A percentile compares a stretch with the other conserved stretches of the same genome.
Evolutionary conservation across 2,329 filamentous ascomycete species (phyloP).

Genomic region (Alternaria infectoria): DNA sequence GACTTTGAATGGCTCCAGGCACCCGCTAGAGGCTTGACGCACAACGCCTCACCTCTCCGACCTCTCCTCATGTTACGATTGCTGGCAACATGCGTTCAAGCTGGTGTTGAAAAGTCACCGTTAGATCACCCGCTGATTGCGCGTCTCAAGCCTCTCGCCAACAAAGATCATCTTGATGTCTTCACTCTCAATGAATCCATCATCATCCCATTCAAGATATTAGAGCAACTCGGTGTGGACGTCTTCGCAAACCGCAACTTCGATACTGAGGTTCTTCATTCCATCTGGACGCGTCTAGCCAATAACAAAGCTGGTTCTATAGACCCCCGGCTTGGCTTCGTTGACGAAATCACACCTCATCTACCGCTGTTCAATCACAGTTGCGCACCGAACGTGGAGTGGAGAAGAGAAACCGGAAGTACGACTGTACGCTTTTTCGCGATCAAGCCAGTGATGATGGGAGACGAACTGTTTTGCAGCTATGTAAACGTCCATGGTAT

Average conservation of each 20-base stretch:
- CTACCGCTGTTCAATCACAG: constrained; percentile 45
- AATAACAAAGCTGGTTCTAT: constrained; percentile 43
- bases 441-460: not conserved
- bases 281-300: constrained; percentile 39
- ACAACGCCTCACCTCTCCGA: constrained; percentile 27
- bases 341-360: constrained; percentile 35
- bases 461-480: constrained; percentile 21
- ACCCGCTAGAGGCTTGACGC: constrained; percentile 14
- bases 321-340: constrained; percentile 27
- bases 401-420: constrained; percentile 13
- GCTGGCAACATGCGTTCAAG: constrained; percentile 32
- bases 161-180: constrained; percentile 31
- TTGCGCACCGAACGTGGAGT: constrained; percentile 38
- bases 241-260: constrained; percentile 21
- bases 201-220: constrained; percentile 31
- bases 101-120: constrained; percentile 24
- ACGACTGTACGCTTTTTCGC: constrained; percentile 19
- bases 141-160: constrained; percentile 37
- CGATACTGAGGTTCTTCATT: constrained; percentile 41
- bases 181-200: constrained; percentile 41
- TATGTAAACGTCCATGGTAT: constrained; percentile 13
- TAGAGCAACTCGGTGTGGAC: constrained; percentile 36
- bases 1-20: constrained; percentile 33
- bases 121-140: constrained; percentile 34
- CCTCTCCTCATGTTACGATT: constrained; percentile 37